A percentile compares a stretch with the other conserved stretches of the same genome.
These are phyloP conservation scores for Dendrobium catenatum DNA, from an alignment of 106 monocot genomes.

Conservation along the genomic window DNA sequence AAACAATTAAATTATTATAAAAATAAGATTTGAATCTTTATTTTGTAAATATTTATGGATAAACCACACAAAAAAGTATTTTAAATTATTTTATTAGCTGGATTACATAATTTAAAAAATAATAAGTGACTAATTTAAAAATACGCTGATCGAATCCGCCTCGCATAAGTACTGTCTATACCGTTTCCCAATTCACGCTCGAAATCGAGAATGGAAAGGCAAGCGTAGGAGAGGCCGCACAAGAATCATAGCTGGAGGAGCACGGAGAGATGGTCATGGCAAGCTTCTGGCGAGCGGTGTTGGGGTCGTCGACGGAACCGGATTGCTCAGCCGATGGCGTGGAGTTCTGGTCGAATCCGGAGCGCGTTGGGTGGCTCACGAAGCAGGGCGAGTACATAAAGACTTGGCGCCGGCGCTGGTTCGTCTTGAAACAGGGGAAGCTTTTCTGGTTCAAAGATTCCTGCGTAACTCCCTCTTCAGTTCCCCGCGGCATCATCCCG, in stretches of 20 bases:
- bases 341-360: conserved; percentile 50
- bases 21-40: no score
- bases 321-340: conserved; percentile 24
- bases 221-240: neutral
- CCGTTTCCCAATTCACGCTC: no score
- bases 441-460: conserved; percentile 69
- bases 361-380: conserved; percentile 49
- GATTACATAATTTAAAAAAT: no score
- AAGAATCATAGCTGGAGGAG: neutral
- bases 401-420: conserved; percentile 62
- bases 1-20: no score
- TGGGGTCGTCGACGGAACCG: conserved; percentile 10
- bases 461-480: conserved; percentile 32
- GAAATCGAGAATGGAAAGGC: no score
- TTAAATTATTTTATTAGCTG: no score
- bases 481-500: conserved; percentile 49
- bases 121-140: no score
- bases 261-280: neutral
- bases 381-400: conserved; percentile 71
- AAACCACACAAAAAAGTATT: no score
- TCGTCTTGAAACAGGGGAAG: conserved; percentile 61
- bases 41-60: no score
- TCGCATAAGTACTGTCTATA: no score
- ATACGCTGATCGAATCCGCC: no score
- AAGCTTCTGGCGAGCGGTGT: conserved; percentile 30